Conservation (phyloP, 257 asterid genomes). For the Solanum appendiculatum region DNA sequence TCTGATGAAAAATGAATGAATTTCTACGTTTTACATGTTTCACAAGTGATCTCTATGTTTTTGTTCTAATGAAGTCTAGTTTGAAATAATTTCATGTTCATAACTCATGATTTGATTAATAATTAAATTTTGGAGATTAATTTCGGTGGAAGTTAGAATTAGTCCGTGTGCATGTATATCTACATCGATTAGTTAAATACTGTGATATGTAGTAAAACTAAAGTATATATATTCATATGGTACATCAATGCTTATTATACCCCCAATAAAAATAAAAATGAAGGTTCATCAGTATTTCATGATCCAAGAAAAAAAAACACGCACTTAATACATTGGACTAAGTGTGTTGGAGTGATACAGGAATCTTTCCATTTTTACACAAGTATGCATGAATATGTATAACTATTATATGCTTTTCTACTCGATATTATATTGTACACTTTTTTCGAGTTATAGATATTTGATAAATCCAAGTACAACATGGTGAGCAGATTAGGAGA, state of each 20-base stretch:
- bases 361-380: background rate
- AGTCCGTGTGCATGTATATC: background rate
- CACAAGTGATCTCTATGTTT: background rate
- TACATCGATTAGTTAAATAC: background rate
- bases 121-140: background rate
- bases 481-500: background rate
- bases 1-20: too few relatives aligned
- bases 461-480: background rate
- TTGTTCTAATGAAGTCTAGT: background rate
- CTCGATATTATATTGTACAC: background rate
- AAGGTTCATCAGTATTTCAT: background rate
- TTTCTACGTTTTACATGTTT: background rate
- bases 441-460: background rate
- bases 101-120: background rate
- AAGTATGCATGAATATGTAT: background rate
- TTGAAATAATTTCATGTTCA: background rate
- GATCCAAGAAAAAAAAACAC: background rate
- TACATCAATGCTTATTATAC: background rate
- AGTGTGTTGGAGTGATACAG: background rate
- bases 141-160: background rate
- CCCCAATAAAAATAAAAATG: background rate
- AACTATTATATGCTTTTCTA: background rate
- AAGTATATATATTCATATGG: background rate
- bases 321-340: background rate
- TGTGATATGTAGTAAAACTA: background rate